These are phyloP conservation scores for Naumovozyma dairenensis DNA, from an alignment of 805 yeast genomes.

Conservation along the genomic window DNA sequence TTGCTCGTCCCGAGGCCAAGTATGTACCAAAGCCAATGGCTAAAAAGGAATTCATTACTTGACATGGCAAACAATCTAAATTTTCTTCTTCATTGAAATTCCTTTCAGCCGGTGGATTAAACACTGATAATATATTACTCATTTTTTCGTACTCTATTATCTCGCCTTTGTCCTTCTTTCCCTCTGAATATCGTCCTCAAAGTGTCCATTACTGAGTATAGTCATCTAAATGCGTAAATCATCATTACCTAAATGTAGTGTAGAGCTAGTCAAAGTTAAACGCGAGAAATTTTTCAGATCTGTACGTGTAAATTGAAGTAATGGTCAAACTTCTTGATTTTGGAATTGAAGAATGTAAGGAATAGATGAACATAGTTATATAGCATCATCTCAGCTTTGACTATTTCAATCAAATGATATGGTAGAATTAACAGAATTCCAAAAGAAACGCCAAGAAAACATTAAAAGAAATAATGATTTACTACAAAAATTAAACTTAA, in stretches of 20 bases:
- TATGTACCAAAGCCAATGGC: conserved; percentile 55
- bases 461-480: conserved; percentile 77
- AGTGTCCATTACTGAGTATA: no score
- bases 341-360: background rate
- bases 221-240: no score
- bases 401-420: no score
- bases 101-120: conserved; percentile 40
- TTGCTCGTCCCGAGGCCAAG: conserved; percentile 47
- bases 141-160: conserved; percentile 2
- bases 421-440: conserved; percentile 49
- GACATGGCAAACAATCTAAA: conserved; percentile 59
- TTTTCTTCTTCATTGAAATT: conserved; percentile 35
- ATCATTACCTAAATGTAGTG: no score
- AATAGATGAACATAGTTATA: background rate
- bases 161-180: no score
- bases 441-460: conserved; percentile 61
- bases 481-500: conserved; percentile 59
- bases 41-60: conserved; percentile 50
- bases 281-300: no score
- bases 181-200: no score
- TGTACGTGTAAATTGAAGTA: no score
- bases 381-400: no score
- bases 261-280: no score
- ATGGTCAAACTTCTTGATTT: no score
- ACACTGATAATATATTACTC: conserved; percentile 41